Conservation (phyloP, 108 stramenopile species). For the Cyclotella atomus region DNA sequence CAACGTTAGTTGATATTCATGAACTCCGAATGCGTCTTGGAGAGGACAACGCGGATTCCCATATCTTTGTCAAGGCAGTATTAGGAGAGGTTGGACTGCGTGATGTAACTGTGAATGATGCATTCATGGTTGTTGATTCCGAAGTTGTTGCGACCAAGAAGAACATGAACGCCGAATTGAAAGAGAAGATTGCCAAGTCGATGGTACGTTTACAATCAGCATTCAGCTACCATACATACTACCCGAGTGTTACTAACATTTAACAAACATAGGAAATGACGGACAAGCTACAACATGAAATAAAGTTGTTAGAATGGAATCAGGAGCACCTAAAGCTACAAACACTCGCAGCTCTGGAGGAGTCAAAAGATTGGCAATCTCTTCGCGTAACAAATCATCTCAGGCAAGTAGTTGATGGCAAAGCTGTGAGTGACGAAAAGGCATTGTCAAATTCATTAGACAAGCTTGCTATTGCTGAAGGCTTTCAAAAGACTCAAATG, state of each 20-base stretch:
- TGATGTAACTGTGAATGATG: not conserved
- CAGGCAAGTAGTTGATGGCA: conserved; percentile 1
- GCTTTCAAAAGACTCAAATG: not conserved
- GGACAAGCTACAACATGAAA: not conserved
- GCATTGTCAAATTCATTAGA: conserved; percentile 5
- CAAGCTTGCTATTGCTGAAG: not conserved
- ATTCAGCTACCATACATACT: too few relatives aligned
- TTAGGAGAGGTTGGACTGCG: conserved; percentile 1
- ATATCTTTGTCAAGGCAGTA: not conserved
- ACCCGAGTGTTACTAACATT: too few relatives aligned
- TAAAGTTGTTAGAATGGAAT: not conserved
- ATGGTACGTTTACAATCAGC: not conserved
- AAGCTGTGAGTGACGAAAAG: not conserved
- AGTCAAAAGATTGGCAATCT: not conserved
- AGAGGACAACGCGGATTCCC: not conserved
- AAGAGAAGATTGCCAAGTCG: not conserved
- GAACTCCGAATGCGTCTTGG: too few relatives aligned
- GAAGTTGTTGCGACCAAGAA: not conserved
- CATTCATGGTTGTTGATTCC: not conserved
- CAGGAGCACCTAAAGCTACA: not conserved
- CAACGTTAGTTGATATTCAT: not conserved
- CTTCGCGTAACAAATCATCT: not conserved
- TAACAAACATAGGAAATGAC: not conserved
- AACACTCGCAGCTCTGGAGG: not conserved
- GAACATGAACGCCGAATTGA: not conserved